Evolutionary conservation across 768 basidiomycete genomes (phyloP).

Genomic region (Gautieria morchelliformis): DNA sequence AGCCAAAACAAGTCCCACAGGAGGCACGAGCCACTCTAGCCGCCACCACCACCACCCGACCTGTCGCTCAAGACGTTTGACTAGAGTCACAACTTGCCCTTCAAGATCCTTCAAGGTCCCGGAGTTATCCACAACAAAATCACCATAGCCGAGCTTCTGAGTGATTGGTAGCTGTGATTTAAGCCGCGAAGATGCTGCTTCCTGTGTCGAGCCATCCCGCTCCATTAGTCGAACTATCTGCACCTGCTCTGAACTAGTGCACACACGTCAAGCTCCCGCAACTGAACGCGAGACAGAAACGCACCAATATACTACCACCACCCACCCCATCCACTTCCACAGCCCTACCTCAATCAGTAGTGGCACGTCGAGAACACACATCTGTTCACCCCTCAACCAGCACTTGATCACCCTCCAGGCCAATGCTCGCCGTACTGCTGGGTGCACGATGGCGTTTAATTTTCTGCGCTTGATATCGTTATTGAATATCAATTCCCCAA

Average conservation of each 20-base stretch:
- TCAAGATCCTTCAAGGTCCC: slow-evolving; percentile 63
- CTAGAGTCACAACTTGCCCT: slow-evolving; percentile 37
- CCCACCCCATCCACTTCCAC: slow-evolving; percentile 72
- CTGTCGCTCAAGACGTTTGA: slow-evolving; percentile 26
- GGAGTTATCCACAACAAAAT: slow-evolving; percentile 83
- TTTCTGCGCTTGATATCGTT: slow-evolving; percentile 59
- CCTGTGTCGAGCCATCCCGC: slow-evolving; percentile 56
- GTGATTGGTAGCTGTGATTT: slow-evolving; percentile 72
- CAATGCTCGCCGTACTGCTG: slow-evolving; percentile 79
- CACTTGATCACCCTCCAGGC: slow-evolving; percentile 49
- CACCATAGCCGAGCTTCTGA: slow-evolving; percentile 76
- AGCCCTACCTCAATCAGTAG: slow-evolving; percentile 83
- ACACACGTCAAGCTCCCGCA: not conserved
- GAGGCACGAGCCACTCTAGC: slow-evolving; percentile 38
- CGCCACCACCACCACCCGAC: slow-evolving; percentile 30
- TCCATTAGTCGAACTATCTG: slow-evolving; percentile 77
- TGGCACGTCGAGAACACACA: slow-evolving; percentile 85
- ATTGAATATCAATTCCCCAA: slow-evolving; percentile 80
- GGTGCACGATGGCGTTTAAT: slow-evolving; percentile 84
- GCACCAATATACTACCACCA: slow-evolving; percentile 90
- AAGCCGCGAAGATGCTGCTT: slow-evolving; percentile 67
- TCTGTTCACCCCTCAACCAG: slow-evolving; percentile 72
- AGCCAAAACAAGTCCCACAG: slow-evolving; percentile 24
- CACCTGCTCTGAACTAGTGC: slow-evolving; percentile 60
- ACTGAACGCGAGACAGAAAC: slow-evolving; percentile 14